Base-by-base conservation (phyloP, 179 eudicot genomes). In the Carnegiea gigantea region DNA sequence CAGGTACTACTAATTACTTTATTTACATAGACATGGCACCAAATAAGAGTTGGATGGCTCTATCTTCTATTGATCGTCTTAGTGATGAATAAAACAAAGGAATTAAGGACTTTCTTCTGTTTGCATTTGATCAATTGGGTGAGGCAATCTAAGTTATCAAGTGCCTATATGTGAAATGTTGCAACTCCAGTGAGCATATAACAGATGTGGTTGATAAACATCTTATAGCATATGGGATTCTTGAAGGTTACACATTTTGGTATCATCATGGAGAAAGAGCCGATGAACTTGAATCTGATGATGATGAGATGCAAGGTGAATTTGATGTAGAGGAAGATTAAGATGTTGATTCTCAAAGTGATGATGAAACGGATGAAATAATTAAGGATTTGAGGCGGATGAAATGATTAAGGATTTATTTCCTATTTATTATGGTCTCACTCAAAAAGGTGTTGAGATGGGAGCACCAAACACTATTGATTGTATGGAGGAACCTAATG, bases 201-300 rank as follows among this genome's bases (percentile, higher is more conserved):
- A 48, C 15, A 9, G 53, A 48, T 48, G 53, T 48, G 14, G 53
- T 48, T 48, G 53, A 48, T 2, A 48, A 15, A 48, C 75, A 70
- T 70, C 36, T 70, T 1, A 33, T 11, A 4, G 75, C 2, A 12
- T 33, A 36, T 33, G 75, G 75, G 6, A 70, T 70, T 0, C 23
- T 70, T 10, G 0, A 0, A 12, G 26, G 75, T 14, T 70, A 70
- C 9, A 70, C 75, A 0, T 70, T 70, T 33, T 70, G 75, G 75
- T 33, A 70, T 70, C 75, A 70, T 36, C 75, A 70, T 38, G 75
- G 75, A 18, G 75, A 70, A 70, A 70, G 46, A 17, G 43, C 13
- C 5, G 12, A 11, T 33, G 46, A 70, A 33, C 23, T 18, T 38
- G 17, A 70, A 48, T 9, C 53, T 40, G 51, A 72, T 6, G 26